These are phyloP conservation scores for Saccharomycopsis amapae DNA, from an alignment of 805 yeast species.

Conservation along the genomic window DNA sequence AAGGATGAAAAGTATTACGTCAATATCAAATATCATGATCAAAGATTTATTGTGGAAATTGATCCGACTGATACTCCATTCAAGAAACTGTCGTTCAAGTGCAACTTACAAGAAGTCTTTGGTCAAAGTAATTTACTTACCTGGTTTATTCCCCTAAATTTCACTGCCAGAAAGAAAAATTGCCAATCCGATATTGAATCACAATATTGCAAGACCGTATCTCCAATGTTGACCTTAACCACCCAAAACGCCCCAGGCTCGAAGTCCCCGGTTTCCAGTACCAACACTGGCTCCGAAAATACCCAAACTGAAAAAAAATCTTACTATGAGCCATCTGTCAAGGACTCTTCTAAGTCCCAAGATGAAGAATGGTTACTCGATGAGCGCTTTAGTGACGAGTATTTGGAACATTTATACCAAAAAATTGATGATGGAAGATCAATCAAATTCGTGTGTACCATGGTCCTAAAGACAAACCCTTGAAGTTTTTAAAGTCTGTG, in stretches of 20 bases:
- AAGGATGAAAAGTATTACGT: constrained; percentile 3
- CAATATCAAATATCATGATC: constrained; percentile 7
- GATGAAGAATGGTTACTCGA: constrained; percentile 1
- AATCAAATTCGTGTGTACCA: constrained; percentile 5
- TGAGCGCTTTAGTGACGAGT: constrained; percentile 17
- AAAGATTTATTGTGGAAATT: constrained; percentile 9
- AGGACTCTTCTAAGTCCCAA: neutral
- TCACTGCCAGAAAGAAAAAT: neutral
- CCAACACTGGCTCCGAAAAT: neutral
- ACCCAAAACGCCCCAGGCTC: neutral
- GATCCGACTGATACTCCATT: constrained; percentile 7
- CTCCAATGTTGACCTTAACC: neutral
- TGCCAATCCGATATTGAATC: neutral
- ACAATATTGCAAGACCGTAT: neutral
- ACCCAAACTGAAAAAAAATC: neutral
- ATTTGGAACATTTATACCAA: constrained; percentile 9
- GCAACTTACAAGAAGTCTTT: constrained; percentile 12
- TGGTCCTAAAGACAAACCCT: no score
- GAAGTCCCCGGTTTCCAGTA: no score
- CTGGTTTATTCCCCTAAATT: constrained; percentile 18
- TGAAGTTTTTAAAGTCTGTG: neutral
- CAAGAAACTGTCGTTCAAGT: constrained; percentile 8
- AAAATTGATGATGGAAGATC: constrained; percentile 10
- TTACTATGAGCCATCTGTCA: neutral
- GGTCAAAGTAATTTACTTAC: constrained; percentile 3